phyloP scores from a whole-genome alignment of 2,329 filamentous ascomycete genomes.

The Ploettnerulaceae sp. region DNA sequence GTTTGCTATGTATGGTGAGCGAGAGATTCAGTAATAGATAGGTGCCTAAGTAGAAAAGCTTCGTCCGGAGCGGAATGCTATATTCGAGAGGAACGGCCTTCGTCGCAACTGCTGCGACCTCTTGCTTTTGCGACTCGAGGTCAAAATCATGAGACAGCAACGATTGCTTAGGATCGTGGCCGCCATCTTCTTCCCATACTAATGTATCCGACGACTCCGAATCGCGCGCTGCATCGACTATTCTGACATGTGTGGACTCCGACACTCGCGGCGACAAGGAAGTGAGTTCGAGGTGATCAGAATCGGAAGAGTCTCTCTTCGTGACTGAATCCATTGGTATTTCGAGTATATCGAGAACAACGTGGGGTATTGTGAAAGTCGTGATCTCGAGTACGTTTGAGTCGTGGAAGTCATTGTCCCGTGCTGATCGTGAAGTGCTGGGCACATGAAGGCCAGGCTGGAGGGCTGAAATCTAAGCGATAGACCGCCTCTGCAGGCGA shows the following conservation, averaged over 20 bases:
- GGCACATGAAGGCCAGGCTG: background rate
- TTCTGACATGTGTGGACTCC: background rate
- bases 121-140: conserved; percentile 1
- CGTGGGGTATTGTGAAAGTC: background rate
- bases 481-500: background rate
- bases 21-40: conserved; percentile 1
- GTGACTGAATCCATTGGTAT: background rate
- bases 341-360: background rate
- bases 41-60: conserved; percentile 1
- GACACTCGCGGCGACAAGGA: background rate
- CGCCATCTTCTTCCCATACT: background rate
- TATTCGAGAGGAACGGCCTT: conserved; percentile 3
- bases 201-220: background rate
- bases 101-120: background rate
- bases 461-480: background rate
- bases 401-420: no score
- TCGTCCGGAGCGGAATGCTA: background rate
- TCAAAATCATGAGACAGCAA: background rate
- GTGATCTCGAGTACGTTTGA: background rate
- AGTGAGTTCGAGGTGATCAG: background rate
- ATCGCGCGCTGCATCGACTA: background rate
- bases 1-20: conserved; percentile 6
- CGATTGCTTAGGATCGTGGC: background rate
- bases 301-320: background rate
- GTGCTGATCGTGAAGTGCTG: background rate